Evolutionary conservation across 495 filamentous ascomycete genomes (phyloP).

Genomic region (Aspergillus avenaceus): DNA sequence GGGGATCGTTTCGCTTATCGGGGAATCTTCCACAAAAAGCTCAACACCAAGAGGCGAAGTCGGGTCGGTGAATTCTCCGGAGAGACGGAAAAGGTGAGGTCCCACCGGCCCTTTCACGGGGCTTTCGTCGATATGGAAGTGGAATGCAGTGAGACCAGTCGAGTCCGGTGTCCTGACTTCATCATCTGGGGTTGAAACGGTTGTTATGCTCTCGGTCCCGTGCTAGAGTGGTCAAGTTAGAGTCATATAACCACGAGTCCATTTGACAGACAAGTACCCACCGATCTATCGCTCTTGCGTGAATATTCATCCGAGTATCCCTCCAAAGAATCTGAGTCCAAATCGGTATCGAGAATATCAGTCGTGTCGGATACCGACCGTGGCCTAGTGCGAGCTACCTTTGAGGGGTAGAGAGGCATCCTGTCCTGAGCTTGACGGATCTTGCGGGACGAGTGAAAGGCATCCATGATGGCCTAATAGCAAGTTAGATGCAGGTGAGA

Average conservation of each 20-base stretch:
- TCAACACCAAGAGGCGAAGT: constrained; percentile 47
- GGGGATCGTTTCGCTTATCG: constrained; percentile 30
- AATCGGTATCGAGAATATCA: constrained; percentile 73
- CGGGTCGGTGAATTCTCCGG: constrained; percentile 20
- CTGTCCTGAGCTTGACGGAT: constrained; percentile 5
- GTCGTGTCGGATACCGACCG: constrained; percentile 53
- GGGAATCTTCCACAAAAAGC: constrained; percentile 62
- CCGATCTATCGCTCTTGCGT: constrained; percentile 40
- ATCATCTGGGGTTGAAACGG: constrained; percentile 15
- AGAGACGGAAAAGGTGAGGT: constrained; percentile 80
- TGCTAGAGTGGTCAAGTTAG: constrained; percentile 7
- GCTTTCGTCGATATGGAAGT: constrained; percentile 43
- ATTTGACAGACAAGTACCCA: constrained; percentile 3
- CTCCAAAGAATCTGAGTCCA: constrained; percentile 59
- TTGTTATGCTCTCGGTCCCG: constrained; percentile 15
- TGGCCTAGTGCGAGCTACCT: too few relatives aligned
- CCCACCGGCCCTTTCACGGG: constrained; percentile 62
- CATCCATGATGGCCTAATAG: constrained; percentile 1
- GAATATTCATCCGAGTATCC: constrained; percentile 49
- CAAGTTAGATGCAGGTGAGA: too few relatives aligned
- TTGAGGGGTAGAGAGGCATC: neutral
- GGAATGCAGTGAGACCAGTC: constrained; percentile 23
- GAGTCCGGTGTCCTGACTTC: constrained; percentile 10
- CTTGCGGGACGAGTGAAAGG: constrained; percentile 3
- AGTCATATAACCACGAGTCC: neutral